Conservation (phyloP, 1,139 yeast genomes). For the Magnusiomyces sp. region DNA sequence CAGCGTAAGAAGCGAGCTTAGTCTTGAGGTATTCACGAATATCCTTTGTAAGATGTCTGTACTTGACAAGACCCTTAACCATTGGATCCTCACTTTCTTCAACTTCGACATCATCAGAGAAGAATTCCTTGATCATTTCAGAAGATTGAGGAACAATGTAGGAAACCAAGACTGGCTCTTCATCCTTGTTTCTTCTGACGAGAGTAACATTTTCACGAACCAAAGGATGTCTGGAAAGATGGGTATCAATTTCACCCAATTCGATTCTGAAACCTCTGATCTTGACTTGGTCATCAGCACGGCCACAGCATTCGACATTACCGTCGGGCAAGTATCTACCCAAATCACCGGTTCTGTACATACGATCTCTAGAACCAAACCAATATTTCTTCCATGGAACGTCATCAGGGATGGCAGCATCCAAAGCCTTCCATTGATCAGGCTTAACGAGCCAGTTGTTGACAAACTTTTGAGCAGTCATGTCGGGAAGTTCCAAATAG, state of each 20-base stretch:
- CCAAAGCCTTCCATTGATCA: constrained; percentile 50
- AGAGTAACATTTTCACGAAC: constrained; percentile 89
- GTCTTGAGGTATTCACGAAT: constrained; percentile 75
- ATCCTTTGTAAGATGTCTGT: constrained; percentile 69
- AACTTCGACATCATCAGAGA: constrained; percentile 32
- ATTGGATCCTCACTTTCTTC: constrained; percentile 45
- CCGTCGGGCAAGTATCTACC: constrained; percentile 97
- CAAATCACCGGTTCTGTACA: constrained; percentile 94
- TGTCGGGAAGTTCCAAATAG: constrained; percentile 81
- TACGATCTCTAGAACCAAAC: constrained; percentile 90
- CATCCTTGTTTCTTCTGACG: constrained; percentile 88
- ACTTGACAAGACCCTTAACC: constrained; percentile 70
- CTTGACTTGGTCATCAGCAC: constrained; percentile 98
- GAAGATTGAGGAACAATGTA: constrained; percentile 81
- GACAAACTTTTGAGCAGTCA: constrained; percentile 79
- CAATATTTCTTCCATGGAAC: constrained; percentile 76
- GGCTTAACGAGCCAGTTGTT: constrained; percentile 78
- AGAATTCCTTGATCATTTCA: constrained; percentile 37
- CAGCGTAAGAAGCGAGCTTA: constrained; percentile 86
- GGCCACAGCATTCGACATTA: constrained; percentile 94
- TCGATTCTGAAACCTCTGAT: constrained; percentile 98
- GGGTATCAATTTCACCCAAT: constrained; percentile 96
- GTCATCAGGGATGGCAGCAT: constrained; percentile 33
- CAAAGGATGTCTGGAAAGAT: constrained; percentile 81
- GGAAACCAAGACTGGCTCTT: constrained; percentile 84